A percentile compares a stretch with the other conserved stretches of the same genome.
Conservation (phyloP, 148 eudicot genomes). For the Fagopyrum homotropicum region DNA sequence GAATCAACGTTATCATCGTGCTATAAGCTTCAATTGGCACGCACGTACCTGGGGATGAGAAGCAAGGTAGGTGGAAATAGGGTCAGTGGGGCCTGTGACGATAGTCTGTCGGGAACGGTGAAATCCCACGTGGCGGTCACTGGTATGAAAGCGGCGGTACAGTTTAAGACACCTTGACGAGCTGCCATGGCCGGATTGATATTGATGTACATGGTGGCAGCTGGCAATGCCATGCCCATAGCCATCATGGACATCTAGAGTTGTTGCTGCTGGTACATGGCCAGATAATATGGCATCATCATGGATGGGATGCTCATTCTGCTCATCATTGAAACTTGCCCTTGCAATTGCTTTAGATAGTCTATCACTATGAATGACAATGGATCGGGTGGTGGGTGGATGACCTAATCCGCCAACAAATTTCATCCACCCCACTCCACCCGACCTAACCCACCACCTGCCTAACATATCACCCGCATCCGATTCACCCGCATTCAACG, state of each 20-base stretch:
- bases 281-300: constrained; percentile 64
- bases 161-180: constrained; percentile 27
- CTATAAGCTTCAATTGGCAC: constrained; percentile 60
- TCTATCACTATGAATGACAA: constrained; percentile 51
- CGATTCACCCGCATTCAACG: too few species aligned
- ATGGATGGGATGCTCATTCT: constrained; percentile 56
- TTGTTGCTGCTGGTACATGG: constrained; percentile 58
- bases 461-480: too few species aligned
- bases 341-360: constrained; percentile 69
- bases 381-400: too few species aligned
- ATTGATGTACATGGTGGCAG: constrained; percentile 14
- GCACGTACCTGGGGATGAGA: neutral
- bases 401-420: too few species aligned
- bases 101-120: constrained; percentile 21
- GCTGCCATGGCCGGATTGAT: constrained; percentile 23
- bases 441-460: too few species aligned
- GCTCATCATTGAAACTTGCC: constrained; percentile 62
- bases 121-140: constrained; percentile 42
- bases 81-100: neutral
- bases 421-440: too few species aligned
- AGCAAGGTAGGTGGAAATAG: constrained; percentile 10
- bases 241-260: constrained; percentile 78
- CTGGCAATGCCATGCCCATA: neutral
- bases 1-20: constrained; percentile 62
- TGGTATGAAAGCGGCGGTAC: constrained; percentile 24